Evolutionary conservation across 2,329 filamentous ascomycete species (phyloP), one percentile per base, ranked within the genome.

Genomic region (Hypoxylon rubiginosum): DNA sequence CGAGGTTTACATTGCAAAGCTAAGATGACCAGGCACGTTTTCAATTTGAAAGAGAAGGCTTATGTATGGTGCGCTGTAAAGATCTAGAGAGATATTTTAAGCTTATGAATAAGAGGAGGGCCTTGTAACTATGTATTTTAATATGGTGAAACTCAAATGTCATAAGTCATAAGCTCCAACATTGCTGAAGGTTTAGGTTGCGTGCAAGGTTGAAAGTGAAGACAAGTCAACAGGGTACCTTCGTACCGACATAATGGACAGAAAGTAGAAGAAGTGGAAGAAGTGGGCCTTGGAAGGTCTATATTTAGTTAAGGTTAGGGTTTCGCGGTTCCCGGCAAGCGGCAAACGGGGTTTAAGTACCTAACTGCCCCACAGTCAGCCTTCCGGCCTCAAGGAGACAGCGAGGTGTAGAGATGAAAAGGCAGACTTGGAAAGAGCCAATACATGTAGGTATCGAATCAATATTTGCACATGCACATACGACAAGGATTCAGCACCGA

Each of bases 281-380:
- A 43, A 11, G 39, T 43, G 39, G 39, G 7, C 13, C 39, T 9
- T 17, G n/a, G n/a, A 9, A 21, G 6, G 39, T 43, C 17, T 43
- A 43, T 43, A 48, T 48, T 48, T 48, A 48, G 19, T 46, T 26
- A 48, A 26, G 21, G 24, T 48, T 48, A 48, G 21, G 19, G 43
- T 26, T 24, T 46, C 6, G 9, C 17, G 17, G 43, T 11, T 24
- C 17, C 43, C 43, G 17, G 19, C 43, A 24, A 24, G 21, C 21
- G 21, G 21, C 21, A 24, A 24, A 24, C 21, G 21, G 21, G 21
- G 2, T 4, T 24, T 24, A 2, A 24, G 8, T 26, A 26, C 19
- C 17, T 46, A 24, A 10, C 6, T 10, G 43, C 45, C 45, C 45
- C 24, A 21, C 45, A 48, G 21, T 48, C 45, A 13, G 21, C 39